Percentiles rank a stretch among this genome's conserved stretches.
Evolutionary conservation across 768 basidiomycete genomes (phyloP).

Genomic region (Agaricus sinodeliciosus): DNA sequence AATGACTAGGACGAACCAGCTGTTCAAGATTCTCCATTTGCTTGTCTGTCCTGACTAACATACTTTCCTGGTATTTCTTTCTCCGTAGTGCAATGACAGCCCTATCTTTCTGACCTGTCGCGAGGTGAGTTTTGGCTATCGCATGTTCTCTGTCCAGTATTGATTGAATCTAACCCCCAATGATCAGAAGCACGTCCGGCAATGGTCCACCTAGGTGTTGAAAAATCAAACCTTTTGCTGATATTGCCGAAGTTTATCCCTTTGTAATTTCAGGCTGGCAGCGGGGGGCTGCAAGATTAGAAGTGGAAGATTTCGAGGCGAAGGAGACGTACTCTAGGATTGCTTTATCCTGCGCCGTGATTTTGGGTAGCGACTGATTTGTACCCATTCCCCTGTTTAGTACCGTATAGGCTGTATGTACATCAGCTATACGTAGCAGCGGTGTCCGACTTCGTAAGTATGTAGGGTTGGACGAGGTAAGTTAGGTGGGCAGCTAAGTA

Average conservation of each 20-base stretch:
- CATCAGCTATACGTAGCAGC: neutral
- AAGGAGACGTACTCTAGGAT: slow-evolving; percentile 77
- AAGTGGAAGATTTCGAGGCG: slow-evolving; percentile 7
- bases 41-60: slow-evolving; percentile 81
- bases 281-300: slow-evolving; percentile 10
- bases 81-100: slow-evolving; percentile 84
- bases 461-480: neutral
- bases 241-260: slow-evolving; percentile 93
- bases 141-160: slow-evolving; percentile 83
- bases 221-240: slow-evolving; percentile 71
- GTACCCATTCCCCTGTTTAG: slow-evolving; percentile 47
- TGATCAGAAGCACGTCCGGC: neutral
- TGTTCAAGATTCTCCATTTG: slow-evolving; percentile 89
- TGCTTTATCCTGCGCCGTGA: slow-evolving; percentile 90
- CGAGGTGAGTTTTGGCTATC: slow-evolving; percentile 81
- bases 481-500: neutral
- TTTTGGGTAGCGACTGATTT: slow-evolving; percentile 74
- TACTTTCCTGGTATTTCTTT: slow-evolving; percentile 88
- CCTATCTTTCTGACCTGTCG: slow-evolving; percentile 76
- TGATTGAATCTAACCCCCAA: slow-evolving; percentile 61
- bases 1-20: slow-evolving; percentile 44
- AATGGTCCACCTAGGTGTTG: neutral
- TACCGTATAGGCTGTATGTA: neutral
- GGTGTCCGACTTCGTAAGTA: neutral
- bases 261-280: slow-evolving; percentile 84